Evolutionary conservation across 2,329 filamentous ascomycete genomes (phyloP).

Genomic region (Fusarium nisikadoi): DNA sequence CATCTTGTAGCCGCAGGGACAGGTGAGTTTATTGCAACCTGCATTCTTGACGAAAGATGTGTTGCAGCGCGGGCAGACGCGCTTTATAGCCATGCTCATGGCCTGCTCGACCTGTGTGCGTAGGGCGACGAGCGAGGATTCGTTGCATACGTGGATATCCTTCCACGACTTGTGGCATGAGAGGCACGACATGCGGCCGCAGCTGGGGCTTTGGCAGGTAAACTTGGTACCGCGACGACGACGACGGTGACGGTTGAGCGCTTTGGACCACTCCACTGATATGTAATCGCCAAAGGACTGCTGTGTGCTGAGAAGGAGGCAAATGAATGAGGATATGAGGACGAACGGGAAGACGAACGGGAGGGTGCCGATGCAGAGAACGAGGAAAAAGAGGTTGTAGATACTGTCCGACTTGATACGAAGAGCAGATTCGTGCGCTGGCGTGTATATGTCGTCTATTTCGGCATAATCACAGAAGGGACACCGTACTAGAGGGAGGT

Average conservation of each 20-base stretch:
- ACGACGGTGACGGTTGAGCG: constrained; percentile 74
- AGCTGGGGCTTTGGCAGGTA: constrained; percentile 76
- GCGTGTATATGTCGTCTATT: constrained; percentile 79
- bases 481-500: constrained; percentile 81
- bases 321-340: constrained; percentile 58
- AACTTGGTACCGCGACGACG: constrained; percentile 81
- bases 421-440: constrained; percentile 63
- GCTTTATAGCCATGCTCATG: constrained; percentile 93
- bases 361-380: constrained; percentile 64
- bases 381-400: constrained; percentile 60
- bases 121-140: constrained; percentile 81
- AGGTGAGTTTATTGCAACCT: constrained; percentile 97
- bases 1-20: constrained; percentile 96
- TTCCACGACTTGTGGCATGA: constrained; percentile 84
- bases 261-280: constrained; percentile 62
- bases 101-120: constrained; percentile 92
- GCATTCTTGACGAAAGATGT: constrained; percentile 92
- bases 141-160: constrained; percentile 91
- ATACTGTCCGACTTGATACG: constrained; percentile 65
- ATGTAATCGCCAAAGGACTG: constrained; percentile 56
- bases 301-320: constrained; percentile 56
- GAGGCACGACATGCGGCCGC: constrained; percentile 79
- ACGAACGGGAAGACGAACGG: constrained; percentile 66
- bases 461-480: constrained; percentile 95
- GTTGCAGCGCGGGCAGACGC: constrained; percentile 91